These are phyloP conservation scores for Tulasnella sp. DNA, from an alignment of 768 basidiomycete genomes.

Conservation along the genomic window DNA sequence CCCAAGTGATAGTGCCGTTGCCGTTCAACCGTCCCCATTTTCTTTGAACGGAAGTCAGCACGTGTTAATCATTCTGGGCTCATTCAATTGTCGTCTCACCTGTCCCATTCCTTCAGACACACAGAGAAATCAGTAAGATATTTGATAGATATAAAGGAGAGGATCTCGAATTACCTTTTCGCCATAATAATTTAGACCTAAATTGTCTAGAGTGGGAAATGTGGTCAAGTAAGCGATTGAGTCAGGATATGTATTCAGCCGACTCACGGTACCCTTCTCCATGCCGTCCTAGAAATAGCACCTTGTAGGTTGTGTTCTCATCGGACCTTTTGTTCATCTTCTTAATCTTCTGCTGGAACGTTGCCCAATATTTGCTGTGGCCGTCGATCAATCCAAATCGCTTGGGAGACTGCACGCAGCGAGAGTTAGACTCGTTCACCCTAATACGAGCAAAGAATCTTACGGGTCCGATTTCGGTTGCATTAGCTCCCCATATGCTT, in stretches of 20 bases:
- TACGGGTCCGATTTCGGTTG: constrained; percentile 31
- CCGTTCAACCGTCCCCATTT: constrained; percentile 39
- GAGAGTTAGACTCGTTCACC: constrained; percentile 18
- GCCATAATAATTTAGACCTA: constrained; percentile 57
- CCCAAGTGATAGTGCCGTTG: constrained; percentile 66
- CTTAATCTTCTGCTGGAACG: constrained; percentile 42
- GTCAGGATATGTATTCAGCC: background rate
- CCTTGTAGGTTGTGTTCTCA: constrained; percentile 49
- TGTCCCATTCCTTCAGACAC: constrained; percentile 49
- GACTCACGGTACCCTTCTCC: constrained; percentile 67
- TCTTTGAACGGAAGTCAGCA: background rate
- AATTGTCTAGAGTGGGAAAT: constrained; percentile 47
- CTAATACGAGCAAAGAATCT: background rate
- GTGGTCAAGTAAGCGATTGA: background rate
- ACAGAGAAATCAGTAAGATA: background rate
- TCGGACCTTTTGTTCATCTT: constrained; percentile 45
- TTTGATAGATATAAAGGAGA: background rate
- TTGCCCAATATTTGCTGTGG: constrained; percentile 49
- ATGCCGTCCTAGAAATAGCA: constrained; percentile 63
- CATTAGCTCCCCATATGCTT: constrained; percentile 37
- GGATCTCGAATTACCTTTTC: constrained; percentile 36
- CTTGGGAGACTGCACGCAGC: constrained; percentile 45
- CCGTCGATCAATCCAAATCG: constrained; percentile 58
- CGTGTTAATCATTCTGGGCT: too few species aligned
- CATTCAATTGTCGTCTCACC: too few species aligned